Evolutionary conservation across 108 stramenopile species (phyloP).

Genomic region (Cylindrotheca closterium): DNA sequence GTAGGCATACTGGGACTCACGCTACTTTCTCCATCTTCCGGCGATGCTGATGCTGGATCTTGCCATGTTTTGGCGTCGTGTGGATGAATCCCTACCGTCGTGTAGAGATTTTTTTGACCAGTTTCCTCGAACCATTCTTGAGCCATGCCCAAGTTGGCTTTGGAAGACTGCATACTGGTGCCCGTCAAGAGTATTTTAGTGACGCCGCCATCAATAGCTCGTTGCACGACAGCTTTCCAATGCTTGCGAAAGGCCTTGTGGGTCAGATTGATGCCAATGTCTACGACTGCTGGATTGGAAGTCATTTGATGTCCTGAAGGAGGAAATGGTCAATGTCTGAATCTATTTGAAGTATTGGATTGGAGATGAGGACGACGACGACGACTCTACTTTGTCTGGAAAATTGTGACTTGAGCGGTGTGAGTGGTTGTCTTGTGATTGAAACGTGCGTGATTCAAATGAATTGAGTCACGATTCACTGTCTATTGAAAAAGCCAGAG

Average conservation of each 20-base stretch:
- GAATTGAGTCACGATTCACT: no score
- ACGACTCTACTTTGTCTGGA: background rate
- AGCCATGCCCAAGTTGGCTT: conserved; percentile 32
- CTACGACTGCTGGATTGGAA: background rate
- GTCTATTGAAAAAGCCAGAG: no score
- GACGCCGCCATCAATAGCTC: conserved; percentile 47
- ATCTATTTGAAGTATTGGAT: no score
- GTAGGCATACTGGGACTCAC: no score
- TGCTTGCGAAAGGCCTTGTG: conserved; percentile 37
- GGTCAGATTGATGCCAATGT: conserved; percentile 45
- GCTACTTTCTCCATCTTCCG: conserved; percentile 19
- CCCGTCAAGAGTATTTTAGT: conserved; percentile 44
- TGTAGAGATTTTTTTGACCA: conserved; percentile 24
- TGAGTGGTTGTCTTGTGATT: no score
- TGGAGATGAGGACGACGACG: background rate
- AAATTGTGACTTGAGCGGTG: background rate
- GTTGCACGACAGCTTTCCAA: conserved; percentile 48
- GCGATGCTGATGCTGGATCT: conserved; percentile 5
- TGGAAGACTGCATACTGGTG: conserved; percentile 27
- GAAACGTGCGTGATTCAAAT: no score
- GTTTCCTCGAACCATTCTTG: conserved; percentile 40
- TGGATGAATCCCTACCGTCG: conserved; percentile 50
- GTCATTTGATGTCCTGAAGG: no score
- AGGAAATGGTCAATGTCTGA: no score
- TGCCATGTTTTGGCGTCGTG: conserved; percentile 53